Conservation (phyloP, 75 land plant species). For the Isoetes taiwanensis region DNA sequence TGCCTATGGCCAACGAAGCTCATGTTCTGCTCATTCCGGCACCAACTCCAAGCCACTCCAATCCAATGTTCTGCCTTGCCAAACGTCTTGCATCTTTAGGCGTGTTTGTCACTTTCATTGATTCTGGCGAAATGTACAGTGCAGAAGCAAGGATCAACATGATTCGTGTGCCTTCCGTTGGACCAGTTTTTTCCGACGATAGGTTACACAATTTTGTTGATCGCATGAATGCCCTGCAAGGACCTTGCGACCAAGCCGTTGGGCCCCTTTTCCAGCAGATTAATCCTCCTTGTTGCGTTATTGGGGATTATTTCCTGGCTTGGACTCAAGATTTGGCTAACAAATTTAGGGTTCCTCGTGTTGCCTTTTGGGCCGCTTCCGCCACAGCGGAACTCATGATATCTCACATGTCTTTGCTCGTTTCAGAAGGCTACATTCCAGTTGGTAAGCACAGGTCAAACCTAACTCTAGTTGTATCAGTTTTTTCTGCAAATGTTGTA, state of each 20-base stretch:
- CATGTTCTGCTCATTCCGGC: neutral
- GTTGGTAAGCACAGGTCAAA: too few species aligned
- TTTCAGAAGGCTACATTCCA: neutral
- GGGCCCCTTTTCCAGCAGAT: neutral
- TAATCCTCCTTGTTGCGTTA: too few species aligned
- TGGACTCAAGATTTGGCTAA: slow-evolving; percentile 2
- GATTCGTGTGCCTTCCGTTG: too few species aligned
- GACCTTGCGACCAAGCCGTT: too few species aligned
- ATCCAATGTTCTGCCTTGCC: neutral
- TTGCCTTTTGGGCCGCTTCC: neutral
- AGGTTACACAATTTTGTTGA: too few species aligned
- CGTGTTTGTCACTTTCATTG: neutral
- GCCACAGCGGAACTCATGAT: neutral
- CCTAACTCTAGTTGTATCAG: too few species aligned
- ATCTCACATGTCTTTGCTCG: neutral
- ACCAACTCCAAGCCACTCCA: neutral
- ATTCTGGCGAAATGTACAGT: too few species aligned
- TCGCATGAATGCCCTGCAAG: too few species aligned
- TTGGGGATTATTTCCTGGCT: neutral
- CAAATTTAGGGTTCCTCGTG: neutral
- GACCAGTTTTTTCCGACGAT: too few species aligned
- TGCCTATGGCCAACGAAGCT: too few species aligned
- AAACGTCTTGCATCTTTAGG: neutral
- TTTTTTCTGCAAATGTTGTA: neutral
- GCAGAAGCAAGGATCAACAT: too few species aligned